A percentile compares a stretch with the other conserved stretches of the same genome.
Evolutionary conservation across 2,329 filamentous ascomycete genomes (phyloP).

Genomic region (Phyllachora maydis): DNA sequence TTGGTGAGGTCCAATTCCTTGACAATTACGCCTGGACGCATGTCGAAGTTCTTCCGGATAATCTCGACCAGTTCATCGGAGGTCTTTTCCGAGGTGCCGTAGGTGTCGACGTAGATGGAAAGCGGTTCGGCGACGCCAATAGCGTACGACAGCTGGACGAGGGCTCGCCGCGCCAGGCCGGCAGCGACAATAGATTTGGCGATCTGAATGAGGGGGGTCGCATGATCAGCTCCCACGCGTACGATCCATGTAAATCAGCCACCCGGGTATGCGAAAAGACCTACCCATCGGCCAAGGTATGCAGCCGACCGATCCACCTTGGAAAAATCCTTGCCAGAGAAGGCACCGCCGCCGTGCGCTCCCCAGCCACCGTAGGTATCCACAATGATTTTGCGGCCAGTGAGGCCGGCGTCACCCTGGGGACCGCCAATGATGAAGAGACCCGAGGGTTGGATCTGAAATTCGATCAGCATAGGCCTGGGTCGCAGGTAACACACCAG

Average conservation of each 20-base stretch:
- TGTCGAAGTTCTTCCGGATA: conserved; percentile 90
- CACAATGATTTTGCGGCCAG: conserved; percentile 97
- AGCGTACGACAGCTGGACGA: conserved; percentile 97
- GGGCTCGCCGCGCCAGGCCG: conserved; percentile 72
- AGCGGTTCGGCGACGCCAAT: conserved; percentile 97
- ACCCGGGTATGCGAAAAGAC: no score
- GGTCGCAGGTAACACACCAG: conserved; percentile 14
- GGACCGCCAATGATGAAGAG: conserved; percentile 98
- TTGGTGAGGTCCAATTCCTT: conserved; percentile 87
- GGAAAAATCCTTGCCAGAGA: conserved; percentile 99
- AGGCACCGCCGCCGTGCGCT: conserved; percentile 98
- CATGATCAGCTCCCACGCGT: no score
- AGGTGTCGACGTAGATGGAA: conserved; percentile 93
- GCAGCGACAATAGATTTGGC: conserved; percentile 92
- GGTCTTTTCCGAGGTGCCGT: conserved; percentile 78
- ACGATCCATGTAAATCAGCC: no score
- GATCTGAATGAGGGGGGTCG: no score
- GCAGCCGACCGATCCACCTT: conserved; percentile 98
- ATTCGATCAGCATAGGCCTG: no score
- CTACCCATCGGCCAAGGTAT: conserved; percentile 93
- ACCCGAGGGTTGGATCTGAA: conserved; percentile 79
- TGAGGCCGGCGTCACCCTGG: conserved; percentile 96
- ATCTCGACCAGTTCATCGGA: conserved; percentile 91
- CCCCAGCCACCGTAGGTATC: conserved; percentile 99
- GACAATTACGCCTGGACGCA: conserved; percentile 95